Conservation (phyloP, 345 rosid species). For the Gossypium longicalyx region DNA sequence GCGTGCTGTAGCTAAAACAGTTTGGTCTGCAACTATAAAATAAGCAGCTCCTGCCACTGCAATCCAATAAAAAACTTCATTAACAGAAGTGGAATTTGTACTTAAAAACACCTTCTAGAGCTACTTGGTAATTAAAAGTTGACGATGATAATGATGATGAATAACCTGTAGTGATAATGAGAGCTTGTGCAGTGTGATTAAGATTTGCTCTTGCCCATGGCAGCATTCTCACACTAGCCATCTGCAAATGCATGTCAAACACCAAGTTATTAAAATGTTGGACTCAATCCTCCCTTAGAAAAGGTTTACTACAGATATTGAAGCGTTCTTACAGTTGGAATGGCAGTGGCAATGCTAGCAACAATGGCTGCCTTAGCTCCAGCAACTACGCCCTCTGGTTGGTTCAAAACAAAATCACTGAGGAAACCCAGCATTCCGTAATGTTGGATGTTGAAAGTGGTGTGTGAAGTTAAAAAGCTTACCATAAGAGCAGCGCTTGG, state of each 20-base stretch:
- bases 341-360: conserved; percentile 59
- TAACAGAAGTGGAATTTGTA: neutral
- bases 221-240: conserved; percentile 63
- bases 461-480: neutral
- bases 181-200: conserved; percentile 91
- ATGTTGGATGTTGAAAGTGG: neutral
- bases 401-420: neutral
- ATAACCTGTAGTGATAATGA: conserved; percentile 63
- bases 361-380: conserved; percentile 84
- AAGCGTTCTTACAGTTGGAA: conserved; percentile 60
- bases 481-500: conserved; percentile 60
- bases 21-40: conserved; percentile 40
- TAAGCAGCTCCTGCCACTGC: conserved; percentile 82
- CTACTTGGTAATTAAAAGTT: neutral
- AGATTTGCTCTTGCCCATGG: conserved; percentile 89
- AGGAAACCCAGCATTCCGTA: too few species aligned
- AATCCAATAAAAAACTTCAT: conserved; percentile 4
- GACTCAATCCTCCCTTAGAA: too few species aligned
- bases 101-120: neutral
- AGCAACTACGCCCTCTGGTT: conserved; percentile 73
- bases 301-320: neutral
- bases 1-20: conserved; percentile 56
- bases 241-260: conserved; percentile 26
- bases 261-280: too few species aligned
- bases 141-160: too few species aligned